Base-by-base conservation (phyloP, 2,329 filamentous ascomycete genomes). In the Colletotrichum destructivum region DNA sequence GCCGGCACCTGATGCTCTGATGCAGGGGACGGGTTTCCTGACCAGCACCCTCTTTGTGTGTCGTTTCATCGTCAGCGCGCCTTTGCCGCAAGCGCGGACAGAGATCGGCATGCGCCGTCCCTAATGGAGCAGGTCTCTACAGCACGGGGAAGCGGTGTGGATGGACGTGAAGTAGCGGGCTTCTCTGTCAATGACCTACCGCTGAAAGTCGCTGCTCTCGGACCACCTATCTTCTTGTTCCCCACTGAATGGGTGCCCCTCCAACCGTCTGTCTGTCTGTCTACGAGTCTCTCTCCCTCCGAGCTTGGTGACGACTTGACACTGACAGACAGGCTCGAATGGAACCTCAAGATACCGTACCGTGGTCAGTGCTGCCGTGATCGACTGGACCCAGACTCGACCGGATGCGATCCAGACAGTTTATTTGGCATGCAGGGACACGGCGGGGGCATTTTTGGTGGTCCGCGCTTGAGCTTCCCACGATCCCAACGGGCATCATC, bases 61-160 rank as follows among this genome's bases (percentile, higher is more conserved):
- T 15, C 49, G 69, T 71, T 71, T 71, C 69, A 71, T 62, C 57
- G 52, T 13, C 46, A 21, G 57, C 59, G 55, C 51, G 67, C 23
- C 47, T 61, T 46, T 51, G 38, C 52, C 38, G 52, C 69, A 65
- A 26, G 51, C 56, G 64, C 64, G 52, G 23, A 54, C 64, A 49
- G 57, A 68, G 64, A 68, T 71, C 64, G 52, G 44, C 64, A 44
- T 62, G 49, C 57, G 18, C 21, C 16, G 57, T 54, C 57, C 65
- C 31, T 44, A 51, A 62, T 59, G 16, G 31, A 46, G 57, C 51
- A 62, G 49, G 38, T 56, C 31, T 38, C 31, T 38, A 6, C 9
- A 18, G 11, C 18, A 21, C 21, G 31, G 31, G 52, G 31, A 35
- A 35, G 31, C 31, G 31, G 31, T 35, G 31, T 35, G 31, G 31